phyloP scores from a whole-genome alignment of 176 grass and related monocot genomes.

The Puya raimondii region DNA sequence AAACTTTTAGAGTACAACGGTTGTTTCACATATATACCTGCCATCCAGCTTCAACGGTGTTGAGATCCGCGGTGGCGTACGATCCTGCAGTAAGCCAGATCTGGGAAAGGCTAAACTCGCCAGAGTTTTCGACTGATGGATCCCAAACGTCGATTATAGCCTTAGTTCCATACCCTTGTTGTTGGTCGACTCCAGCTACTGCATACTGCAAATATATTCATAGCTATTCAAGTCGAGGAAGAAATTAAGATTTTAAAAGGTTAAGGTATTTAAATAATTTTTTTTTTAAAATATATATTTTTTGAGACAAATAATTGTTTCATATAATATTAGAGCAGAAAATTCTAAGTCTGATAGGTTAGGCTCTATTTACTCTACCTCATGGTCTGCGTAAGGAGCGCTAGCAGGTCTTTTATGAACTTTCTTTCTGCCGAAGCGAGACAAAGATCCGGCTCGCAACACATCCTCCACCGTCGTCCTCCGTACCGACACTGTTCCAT shows the following conservation, averaged over 20 bases:
- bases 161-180: constrained; percentile 9
- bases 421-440: constrained; percentile 1
- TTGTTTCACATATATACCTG: no score
- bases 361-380: not conserved
- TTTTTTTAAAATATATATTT: no score
- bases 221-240: not conserved
- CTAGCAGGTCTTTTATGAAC: not conserved
- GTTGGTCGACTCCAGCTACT: not conserved
- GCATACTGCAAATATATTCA: constrained; percentile 1
- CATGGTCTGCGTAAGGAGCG: not conserved
- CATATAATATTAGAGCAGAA: no score
- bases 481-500: constrained; percentile 6
- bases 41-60: constrained; percentile 22
- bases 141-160: constrained; percentile 5
- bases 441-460: constrained; percentile 1
- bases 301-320: no score
- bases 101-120: constrained; percentile 11
- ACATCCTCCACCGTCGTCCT: constrained; percentile 8
- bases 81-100: constrained; percentile 10
- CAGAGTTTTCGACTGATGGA: not conserved
- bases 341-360: no score
- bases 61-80: not conserved
- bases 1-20: no score
- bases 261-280: not conserved
- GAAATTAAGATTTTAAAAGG: not conserved